These are phyloP conservation scores for Lobosporangium transversale DNA, from an alignment of 192 early-diverging fungal genomes.

Conservation along the genomic window DNA sequence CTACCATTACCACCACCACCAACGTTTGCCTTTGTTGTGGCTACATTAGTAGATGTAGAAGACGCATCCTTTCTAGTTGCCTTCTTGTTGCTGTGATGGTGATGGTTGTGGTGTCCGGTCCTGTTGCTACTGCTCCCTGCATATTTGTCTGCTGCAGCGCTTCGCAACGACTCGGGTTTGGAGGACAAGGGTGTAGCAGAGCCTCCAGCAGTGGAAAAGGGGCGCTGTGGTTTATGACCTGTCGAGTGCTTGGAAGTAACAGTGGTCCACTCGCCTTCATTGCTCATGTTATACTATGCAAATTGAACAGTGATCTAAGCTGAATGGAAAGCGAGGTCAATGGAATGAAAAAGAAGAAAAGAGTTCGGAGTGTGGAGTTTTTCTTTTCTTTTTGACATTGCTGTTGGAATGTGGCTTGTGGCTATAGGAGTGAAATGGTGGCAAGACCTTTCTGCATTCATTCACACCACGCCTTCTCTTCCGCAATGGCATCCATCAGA, in stretches of 20 bases:
- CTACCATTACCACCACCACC: conserved; percentile 1
- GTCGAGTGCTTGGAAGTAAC: conserved; percentile 51
- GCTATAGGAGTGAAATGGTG: conserved; percentile 3
- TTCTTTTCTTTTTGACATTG: neutral
- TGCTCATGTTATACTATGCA: conserved; percentile 50
- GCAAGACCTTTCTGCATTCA: conserved; percentile 6
- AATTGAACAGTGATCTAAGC: too few species aligned
- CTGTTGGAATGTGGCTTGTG: neutral
- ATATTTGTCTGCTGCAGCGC: conserved; percentile 3
- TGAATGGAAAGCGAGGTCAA: conserved; percentile 11
- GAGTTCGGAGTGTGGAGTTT: too few species aligned
- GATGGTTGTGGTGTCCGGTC: conserved; percentile 4
- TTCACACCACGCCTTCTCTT: neutral
- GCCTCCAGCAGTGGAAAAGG: conserved; percentile 11
- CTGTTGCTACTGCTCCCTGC: conserved; percentile 8
- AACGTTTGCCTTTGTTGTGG: neutral
- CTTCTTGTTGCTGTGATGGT: conserved; percentile 25
- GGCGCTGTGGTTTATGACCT: conserved; percentile 34
- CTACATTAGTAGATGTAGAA: neutral
- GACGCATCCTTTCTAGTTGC: conserved; percentile 24
- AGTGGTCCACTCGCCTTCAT: conserved; percentile 53
- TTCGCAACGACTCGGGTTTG: conserved; percentile 10
- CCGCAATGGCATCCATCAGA: conserved; percentile 24
- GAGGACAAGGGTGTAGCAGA: conserved; percentile 10
- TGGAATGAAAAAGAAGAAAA: conserved; percentile 19